A percentile compares a stretch with the other conserved stretches of the same genome.
phyloP scores from a whole-genome alignment of 805 yeast genomes.

The Metschnikowia baotianmanensis region DNA sequence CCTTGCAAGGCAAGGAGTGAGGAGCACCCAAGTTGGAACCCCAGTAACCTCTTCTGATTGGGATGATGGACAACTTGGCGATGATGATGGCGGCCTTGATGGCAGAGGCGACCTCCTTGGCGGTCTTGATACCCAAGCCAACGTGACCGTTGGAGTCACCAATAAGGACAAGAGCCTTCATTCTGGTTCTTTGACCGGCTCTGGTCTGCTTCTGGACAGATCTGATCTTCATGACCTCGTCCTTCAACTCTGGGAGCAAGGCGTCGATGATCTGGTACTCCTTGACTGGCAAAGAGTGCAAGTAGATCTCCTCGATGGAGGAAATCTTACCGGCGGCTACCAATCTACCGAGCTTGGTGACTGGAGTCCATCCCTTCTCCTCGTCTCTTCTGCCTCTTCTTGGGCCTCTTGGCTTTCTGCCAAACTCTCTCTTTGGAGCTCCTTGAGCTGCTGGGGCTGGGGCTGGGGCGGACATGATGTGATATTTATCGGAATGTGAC shows the following conservation, averaged over 20 bases:
- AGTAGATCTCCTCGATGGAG: conserved; percentile 96
- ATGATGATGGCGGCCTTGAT: conserved; percentile 99
- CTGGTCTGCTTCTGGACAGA: conserved; percentile 99
- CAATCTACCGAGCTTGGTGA: conserved; percentile 99
- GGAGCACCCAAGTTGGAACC: conserved; percentile 99
- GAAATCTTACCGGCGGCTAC: conserved; percentile 98
- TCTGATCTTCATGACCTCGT: conserved; percentile 99
- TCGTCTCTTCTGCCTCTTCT: conserved; percentile 69
- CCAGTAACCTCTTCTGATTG: conserved; percentile 99
- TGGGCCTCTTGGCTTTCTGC: conserved; percentile 53
- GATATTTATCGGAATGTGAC: conserved; percentile 57
- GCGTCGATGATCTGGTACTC: conserved; percentile 98
- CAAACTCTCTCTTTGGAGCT: conserved; percentile 49
- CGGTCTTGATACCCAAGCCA: conserved; percentile 99
- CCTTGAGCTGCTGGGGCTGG: conserved; percentile 24
- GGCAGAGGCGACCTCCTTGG: conserved; percentile 99
- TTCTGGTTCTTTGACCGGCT: conserved; percentile 99
- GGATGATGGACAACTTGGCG: conserved; percentile 97
- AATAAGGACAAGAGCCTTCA: conserved; percentile 99
- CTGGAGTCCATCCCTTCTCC: conserved; percentile 99
- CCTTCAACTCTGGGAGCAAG: conserved; percentile 92
- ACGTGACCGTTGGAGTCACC: conserved; percentile 99
- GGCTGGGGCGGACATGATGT: conserved; percentile 46
- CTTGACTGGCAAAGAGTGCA: conserved; percentile 99
- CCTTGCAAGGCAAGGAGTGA: conserved; percentile 96